Evolutionary conservation across 208 protist species (phyloP).

Genomic region (Vickermania ingenoplastis): DNA sequence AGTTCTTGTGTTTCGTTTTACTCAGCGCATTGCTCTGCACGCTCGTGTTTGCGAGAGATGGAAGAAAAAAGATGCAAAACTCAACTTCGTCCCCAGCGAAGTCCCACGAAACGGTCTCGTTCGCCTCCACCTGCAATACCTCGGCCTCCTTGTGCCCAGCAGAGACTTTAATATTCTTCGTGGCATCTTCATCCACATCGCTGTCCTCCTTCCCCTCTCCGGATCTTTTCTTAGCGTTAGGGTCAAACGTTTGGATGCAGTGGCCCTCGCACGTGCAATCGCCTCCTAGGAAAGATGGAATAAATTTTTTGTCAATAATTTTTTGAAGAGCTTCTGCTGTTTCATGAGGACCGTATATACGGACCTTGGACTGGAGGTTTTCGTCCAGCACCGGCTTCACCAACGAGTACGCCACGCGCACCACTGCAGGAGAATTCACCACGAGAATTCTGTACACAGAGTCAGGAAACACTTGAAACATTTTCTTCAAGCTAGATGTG

Average conservation of each 20-base stretch:
- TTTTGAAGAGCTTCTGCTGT: conserved; percentile 28
- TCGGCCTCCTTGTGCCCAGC: conserved; percentile 24
- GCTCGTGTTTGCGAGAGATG: conserved; percentile 2
- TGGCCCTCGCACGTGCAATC: conserved; percentile 37
- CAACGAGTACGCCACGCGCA: conserved; percentile 49
- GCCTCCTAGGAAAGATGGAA: conserved; percentile 53
- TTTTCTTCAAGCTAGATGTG: conserved; percentile 20
- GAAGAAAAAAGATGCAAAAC: conserved; percentile 23
- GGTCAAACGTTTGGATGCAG: conserved; percentile 38
- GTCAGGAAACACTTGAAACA: conserved; percentile 40
- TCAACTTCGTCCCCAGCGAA: conserved; percentile 19
- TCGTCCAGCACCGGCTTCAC: conserved; percentile 36
- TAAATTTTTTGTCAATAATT: conserved; percentile 32
- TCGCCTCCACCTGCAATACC: conserved; percentile 17
- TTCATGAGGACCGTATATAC: conserved; percentile 32
- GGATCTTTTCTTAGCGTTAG: conserved; percentile 8
- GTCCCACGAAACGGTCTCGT: conserved; percentile 24
- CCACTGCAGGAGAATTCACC: conserved; percentile 55
- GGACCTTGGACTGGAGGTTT: conserved; percentile 37
- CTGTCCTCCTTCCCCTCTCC: conserved; percentile 16
- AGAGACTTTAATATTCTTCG: conserved; percentile 21
- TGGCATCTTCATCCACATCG: conserved; percentile 12
- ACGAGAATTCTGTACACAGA: conserved; percentile 46
- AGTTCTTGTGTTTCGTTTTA: conserved; percentile 22
- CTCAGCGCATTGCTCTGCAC: conserved; percentile 12